Percentiles rank a stretch among this genome's conserved stretches.
Conservation (phyloP, 805 yeast genomes). For the Ogataea corticis region DNA sequence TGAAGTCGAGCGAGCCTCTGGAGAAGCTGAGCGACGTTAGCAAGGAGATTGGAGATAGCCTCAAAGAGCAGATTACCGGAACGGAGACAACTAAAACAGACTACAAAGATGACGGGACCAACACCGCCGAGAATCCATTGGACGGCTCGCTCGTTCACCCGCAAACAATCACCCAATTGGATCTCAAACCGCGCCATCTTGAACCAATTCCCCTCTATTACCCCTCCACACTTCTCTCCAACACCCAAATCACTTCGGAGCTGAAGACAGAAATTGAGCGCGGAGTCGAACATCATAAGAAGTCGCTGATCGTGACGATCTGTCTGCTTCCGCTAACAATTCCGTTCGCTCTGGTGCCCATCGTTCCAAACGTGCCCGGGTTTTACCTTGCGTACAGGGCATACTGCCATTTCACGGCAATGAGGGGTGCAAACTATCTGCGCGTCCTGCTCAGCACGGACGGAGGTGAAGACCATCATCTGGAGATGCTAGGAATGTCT, state of each 20-base stretch:
- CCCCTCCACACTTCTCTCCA: constrained; percentile 42
- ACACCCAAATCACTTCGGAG: constrained; percentile 36
- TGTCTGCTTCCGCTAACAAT: constrained; percentile 72
- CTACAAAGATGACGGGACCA: too few species aligned
- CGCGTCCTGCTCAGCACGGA: constrained; percentile 49
- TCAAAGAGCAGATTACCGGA: too few species aligned
- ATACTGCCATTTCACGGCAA: constrained; percentile 82
- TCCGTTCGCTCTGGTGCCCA: constrained; percentile 79
- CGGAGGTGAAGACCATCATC: constrained; percentile 30
- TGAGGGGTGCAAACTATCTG: constrained; percentile 71
- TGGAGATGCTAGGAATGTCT: constrained; percentile 35
- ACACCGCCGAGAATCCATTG: too few species aligned
- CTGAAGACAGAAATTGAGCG: constrained; percentile 42
- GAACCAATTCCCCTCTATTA: constrained; percentile 48
- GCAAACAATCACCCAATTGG: constrained; percentile 7
- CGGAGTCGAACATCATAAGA: constrained; percentile 55
- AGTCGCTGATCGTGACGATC: constrained; percentile 52
- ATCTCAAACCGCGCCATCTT: constrained; percentile 29
- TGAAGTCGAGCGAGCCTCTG: constrained; percentile 23
- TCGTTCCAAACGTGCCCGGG: constrained; percentile 92
- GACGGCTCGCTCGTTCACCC: constrained; percentile 6
- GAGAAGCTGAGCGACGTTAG: neutral
- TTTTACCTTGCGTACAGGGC: constrained; percentile 78
- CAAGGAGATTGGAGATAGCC: neutral
- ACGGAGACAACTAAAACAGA: neutral